Percentiles rank a stretch among this genome's conserved stretches.
phyloP scores from a whole-genome alignment of 805 yeast species.

The Candida ovalis region DNA sequence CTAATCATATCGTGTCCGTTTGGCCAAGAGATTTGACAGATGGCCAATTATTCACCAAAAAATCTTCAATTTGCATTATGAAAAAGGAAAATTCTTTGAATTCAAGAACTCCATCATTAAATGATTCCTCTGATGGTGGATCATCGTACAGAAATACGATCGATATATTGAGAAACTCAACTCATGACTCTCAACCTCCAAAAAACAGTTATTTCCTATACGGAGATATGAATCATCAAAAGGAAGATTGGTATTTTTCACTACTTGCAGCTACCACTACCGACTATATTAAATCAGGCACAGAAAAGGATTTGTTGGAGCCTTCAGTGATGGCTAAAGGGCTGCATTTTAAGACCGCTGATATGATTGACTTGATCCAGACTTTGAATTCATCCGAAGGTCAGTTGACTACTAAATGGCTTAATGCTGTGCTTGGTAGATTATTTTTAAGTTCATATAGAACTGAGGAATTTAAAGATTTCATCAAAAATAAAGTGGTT shows the following conservation, averaged over 20 bases:
- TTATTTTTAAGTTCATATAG: constrained; percentile 71
- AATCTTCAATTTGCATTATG: constrained; percentile 72
- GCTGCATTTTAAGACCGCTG: constrained; percentile 63
- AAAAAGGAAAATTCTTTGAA: constrained; percentile 32
- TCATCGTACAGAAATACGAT: constrained; percentile 52
- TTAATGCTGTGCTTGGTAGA: constrained; percentile 84
- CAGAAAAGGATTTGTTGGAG: constrained; percentile 36
- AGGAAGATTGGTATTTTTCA: constrained; percentile 92
- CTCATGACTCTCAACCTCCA: constrained; percentile 31
- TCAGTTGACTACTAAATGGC: constrained; percentile 81
- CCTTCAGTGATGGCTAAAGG: constrained; percentile 70
- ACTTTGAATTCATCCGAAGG: constrained; percentile 79
- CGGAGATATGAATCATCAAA: constrained; percentile 72
- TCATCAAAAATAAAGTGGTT: constrained; percentile 55
- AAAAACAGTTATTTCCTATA: constrained; percentile 54
- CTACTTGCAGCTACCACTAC: constrained; percentile 71
- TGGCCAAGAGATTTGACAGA: constrained; percentile 84
- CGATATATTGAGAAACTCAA: constrained; percentile 31
- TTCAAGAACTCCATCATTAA: not conserved
- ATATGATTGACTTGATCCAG: constrained; percentile 71
- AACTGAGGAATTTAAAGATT: constrained; percentile 61
- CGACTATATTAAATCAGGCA: constrained; percentile 20
- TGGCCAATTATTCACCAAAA: constrained; percentile 74
- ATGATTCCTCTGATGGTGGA: constrained; percentile 28
- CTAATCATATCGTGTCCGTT: constrained; percentile 63